A percentile compares a stretch with the other conserved stretches of the same genome.
These are phyloP conservation scores for Cystobasidium onofrii DNA, from an alignment of 768 basidiomycete species.

Conservation along the genomic window DNA sequence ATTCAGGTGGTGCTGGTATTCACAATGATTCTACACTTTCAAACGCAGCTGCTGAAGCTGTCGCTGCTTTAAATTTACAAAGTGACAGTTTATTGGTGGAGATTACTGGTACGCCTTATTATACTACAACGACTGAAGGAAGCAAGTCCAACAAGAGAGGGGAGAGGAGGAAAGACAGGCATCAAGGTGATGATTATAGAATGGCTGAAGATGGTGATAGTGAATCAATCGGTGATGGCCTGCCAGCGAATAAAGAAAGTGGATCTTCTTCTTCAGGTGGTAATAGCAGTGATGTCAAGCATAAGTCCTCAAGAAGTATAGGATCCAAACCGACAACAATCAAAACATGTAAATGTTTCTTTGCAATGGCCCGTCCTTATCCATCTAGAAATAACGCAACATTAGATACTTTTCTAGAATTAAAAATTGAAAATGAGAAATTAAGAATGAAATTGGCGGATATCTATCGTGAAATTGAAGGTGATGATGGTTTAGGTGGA, in stretches of 20 bases:
- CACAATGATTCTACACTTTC: neutral
- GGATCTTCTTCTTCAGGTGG: neutral
- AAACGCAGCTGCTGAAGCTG: neutral
- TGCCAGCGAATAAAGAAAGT: neutral
- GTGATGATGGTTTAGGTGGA: slow-evolving; percentile 3
- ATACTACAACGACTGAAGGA: slow-evolving; percentile 10
- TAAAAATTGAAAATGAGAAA: slow-evolving; percentile 79
- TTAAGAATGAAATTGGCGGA: slow-evolving; percentile 54
- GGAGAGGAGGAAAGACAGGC: neutral
- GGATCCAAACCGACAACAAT: neutral
- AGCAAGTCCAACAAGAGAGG: neutral
- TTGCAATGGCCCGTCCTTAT: slow-evolving; percentile 67
- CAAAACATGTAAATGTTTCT: slow-evolving; percentile 53
- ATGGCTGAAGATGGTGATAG: neutral
- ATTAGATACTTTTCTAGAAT: slow-evolving; percentile 59
- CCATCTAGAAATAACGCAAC: slow-evolving; percentile 64
- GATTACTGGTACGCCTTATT: slow-evolving; percentile 39
- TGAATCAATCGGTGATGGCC: neutral
- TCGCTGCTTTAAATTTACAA: neutral
- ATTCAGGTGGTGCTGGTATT: neutral
- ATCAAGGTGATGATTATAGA: neutral
- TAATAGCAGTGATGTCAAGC: neutral
- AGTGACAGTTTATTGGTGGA: slow-evolving; percentile 3
- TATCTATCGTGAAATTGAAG: slow-evolving; percentile 41
- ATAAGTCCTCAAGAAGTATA: neutral